Evolutionary conservation across 768 basidiomycete species (phyloP).

Genomic region (Pisolithus orientalis): DNA sequence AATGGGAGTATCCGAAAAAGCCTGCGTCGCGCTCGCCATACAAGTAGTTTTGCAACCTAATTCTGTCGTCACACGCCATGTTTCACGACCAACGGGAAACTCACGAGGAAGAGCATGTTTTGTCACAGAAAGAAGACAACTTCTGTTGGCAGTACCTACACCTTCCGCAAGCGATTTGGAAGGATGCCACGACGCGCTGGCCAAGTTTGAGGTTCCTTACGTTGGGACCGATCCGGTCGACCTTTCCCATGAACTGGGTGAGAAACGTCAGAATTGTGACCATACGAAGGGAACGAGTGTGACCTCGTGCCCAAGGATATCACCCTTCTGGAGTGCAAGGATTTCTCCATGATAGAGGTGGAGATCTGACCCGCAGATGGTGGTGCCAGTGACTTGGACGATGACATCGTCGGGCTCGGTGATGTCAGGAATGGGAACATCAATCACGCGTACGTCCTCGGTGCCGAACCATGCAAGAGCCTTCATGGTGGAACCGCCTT

Average conservation of each 20-base stretch:
- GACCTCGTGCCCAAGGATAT: constrained; percentile 71
- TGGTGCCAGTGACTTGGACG: constrained; percentile 68
- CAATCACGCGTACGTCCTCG: constrained; percentile 39
- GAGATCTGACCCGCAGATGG: constrained; percentile 64
- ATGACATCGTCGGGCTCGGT: constrained; percentile 73
- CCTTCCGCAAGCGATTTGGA: constrained; percentile 72
- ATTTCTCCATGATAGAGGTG: constrained; percentile 68
- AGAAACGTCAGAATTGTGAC: neutral
- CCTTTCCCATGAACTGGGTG: constrained; percentile 55
- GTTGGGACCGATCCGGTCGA: constrained; percentile 58
- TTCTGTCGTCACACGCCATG: neutral
- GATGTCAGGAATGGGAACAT: constrained; percentile 50
- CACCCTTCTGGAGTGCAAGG: constrained; percentile 59
- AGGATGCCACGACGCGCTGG: constrained; percentile 71
- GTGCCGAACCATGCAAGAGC: constrained; percentile 65
- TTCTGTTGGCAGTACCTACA: constrained; percentile 72
- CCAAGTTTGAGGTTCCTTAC: constrained; percentile 57
- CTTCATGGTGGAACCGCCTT: constrained; percentile 55
- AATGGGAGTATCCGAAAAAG: constrained; percentile 67
- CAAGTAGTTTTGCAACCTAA: constrained; percentile 48
- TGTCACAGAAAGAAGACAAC: constrained; percentile 65
- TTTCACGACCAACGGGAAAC: constrained; percentile 13
- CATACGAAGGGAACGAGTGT: neutral
- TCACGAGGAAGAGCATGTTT: constrained; percentile 60
- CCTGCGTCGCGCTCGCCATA: constrained; percentile 66